Conservation (phyloP, 2,329 filamentous ascomycete species). For the Pseudodiploospora longispora region DNA sequence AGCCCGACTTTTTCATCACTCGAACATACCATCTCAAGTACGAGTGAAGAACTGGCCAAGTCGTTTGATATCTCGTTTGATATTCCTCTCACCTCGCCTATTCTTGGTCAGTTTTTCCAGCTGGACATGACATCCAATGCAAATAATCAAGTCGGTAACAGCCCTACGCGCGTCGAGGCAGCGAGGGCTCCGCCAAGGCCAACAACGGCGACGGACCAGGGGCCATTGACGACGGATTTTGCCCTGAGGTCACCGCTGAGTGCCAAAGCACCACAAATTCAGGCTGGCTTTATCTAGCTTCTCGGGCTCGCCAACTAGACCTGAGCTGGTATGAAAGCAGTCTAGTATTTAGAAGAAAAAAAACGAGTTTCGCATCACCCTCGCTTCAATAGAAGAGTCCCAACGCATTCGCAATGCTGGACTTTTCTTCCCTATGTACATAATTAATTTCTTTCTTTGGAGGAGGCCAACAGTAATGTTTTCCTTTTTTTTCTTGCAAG, state of each 20-base stretch:
- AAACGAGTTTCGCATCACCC: no score
- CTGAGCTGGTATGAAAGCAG: no score
- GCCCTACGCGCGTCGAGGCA: conserved; percentile 20
- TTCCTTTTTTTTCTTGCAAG: no score
- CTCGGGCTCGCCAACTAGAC: no score
- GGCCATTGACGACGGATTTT: conserved; percentile 1
- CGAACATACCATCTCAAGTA: conserved; percentile 24
- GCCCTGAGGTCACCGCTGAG: no score
- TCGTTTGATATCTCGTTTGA: conserved; percentile 21
- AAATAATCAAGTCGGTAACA: background rate
- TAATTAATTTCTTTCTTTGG: no score
- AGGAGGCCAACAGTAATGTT: no score
- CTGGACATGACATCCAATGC: background rate
- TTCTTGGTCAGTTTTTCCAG: conserved; percentile 19
- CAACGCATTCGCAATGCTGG: no score
- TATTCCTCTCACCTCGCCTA: conserved; percentile 17
- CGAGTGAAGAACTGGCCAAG: conserved; percentile 22
- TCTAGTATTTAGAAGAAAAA: no score
- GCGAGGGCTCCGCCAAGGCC: conserved; percentile 25
- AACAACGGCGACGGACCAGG: conserved; percentile 16
- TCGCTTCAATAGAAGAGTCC: no score
- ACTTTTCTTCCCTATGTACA: no score
- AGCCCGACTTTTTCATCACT: conserved; percentile 29
- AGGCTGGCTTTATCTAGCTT: conserved; percentile 1
- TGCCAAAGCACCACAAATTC: background rate